phyloP scores from a whole-genome alignment of 768 basidiomycete genomes.

The Pulveroboletus sp. region DNA sequence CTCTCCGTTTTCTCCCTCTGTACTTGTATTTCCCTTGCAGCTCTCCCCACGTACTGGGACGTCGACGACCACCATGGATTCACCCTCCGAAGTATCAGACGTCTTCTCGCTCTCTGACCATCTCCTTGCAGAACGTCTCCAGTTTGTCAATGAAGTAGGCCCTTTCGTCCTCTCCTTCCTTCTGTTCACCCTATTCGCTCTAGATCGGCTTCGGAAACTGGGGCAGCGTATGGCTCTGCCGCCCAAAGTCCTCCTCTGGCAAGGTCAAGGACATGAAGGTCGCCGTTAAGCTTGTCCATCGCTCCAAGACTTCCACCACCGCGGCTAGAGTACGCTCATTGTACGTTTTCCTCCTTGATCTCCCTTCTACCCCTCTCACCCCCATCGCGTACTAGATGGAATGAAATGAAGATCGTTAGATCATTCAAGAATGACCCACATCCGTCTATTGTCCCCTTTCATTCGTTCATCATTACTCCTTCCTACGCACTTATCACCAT shows the following conservation, averaged over 20 bases:
- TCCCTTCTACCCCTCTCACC: conserved; percentile 2
- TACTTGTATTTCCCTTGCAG: conserved; percentile 20
- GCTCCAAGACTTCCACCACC: conserved; percentile 74
- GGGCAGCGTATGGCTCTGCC: conserved; percentile 85
- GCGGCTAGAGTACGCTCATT: conserved; percentile 87
- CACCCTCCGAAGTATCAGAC: conserved; percentile 36
- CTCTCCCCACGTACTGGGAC: not conserved
- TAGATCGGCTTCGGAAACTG: conserved; percentile 93
- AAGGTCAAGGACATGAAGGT: conserved; percentile 51
- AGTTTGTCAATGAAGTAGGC: conserved; percentile 70
- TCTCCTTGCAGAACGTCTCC: conserved; percentile 60
- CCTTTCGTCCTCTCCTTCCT: not conserved
- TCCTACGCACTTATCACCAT: conserved; percentile 90
- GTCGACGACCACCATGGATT: conserved; percentile 19
- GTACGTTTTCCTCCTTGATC: conserved; percentile 38
- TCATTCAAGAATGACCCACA: conserved; percentile 81
- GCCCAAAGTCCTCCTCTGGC: conserved; percentile 47
- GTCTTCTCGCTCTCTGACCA: conserved; percentile 75
- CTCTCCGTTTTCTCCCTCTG: conserved; percentile 2
- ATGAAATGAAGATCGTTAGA: conserved; percentile 95
- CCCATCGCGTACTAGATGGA: conserved; percentile 58
- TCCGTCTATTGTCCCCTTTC: conserved; percentile 88
- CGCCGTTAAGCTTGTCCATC: conserved; percentile 91
- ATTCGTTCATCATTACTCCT: conserved; percentile 90
- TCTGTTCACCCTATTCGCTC: conserved; percentile 3